Conservation (phyloP, 2,329 filamentous ascomycete genomes). For the Tolypocladium cylindrosporum region DNA sequence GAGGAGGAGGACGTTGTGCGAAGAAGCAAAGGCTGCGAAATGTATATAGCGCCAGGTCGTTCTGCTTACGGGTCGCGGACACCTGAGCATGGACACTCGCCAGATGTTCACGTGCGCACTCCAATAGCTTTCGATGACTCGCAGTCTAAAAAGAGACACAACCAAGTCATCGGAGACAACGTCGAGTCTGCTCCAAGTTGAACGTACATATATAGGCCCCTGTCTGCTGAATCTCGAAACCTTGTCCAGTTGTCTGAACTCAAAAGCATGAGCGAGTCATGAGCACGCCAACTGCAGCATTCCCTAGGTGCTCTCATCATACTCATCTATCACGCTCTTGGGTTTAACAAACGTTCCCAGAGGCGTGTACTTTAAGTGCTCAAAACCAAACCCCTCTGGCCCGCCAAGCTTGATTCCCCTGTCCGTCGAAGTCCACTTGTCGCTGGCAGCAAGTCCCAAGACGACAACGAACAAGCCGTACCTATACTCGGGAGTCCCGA, state of each 20-base stretch:
- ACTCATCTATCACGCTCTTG: conserved; percentile 44
- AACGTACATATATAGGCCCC: background rate
- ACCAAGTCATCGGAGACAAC: no score
- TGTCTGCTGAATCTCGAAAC: background rate
- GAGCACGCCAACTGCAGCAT: background rate
- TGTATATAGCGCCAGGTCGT: background rate
- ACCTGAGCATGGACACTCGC: background rate
- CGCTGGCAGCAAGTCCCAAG: conserved; percentile 33
- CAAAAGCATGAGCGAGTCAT: background rate
- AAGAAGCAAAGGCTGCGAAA: background rate
- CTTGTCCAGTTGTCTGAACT: background rate
- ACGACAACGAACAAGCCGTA: conserved; percentile 42
- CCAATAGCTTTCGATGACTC: no score
- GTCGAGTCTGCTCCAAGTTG: no score
- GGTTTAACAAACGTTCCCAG: conserved; percentile 39
- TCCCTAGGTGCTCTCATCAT: conserved; percentile 4
- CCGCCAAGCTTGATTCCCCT: conserved; percentile 40
- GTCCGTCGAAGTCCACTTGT: conserved; percentile 32
- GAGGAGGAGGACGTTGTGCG: background rate
- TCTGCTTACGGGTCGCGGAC: background rate
- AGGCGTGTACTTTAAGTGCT: conserved; percentile 35
- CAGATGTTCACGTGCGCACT: background rate
- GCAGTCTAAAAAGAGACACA: no score
- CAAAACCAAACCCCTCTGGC: conserved; percentile 36
- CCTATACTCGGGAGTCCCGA: conserved; percentile 47